Percentiles rank a stretch among this genome's conserved stretches.
Conservation (phyloP, 83 land plant genomes). For the Picea abies region DNA sequence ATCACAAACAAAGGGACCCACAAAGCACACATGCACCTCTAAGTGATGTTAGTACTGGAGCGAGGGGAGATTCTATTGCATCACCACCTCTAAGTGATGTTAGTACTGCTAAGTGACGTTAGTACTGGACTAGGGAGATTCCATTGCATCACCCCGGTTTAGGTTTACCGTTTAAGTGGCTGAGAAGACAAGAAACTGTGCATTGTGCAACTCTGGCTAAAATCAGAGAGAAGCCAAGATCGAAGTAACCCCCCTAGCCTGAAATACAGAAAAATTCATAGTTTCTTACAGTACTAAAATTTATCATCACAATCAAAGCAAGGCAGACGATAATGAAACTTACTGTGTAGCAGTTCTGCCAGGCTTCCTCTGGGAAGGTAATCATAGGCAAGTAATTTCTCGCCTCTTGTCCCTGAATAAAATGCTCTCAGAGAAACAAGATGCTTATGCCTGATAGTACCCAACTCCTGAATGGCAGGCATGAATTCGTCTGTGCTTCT, state of each 20-base stretch:
- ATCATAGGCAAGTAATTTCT: constrained; percentile 41
- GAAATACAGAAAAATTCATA: background rate
- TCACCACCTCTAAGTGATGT: too few relatives aligned
- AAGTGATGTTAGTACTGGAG: too few relatives aligned
- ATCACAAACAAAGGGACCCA: too few relatives aligned
- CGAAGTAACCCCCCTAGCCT: background rate
- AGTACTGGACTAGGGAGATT: too few relatives aligned
- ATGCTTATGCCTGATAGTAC: constrained; percentile 28
- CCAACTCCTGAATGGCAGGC: constrained; percentile 32
- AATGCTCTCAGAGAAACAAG: constrained; percentile 36
- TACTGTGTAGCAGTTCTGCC: constrained; percentile 38
- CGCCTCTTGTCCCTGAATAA: constrained; percentile 37
- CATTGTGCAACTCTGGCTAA: background rate
- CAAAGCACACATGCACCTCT: too few relatives aligned
- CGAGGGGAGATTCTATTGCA: too few relatives aligned
- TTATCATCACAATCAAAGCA: background rate
- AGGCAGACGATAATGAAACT: constrained; percentile 1
- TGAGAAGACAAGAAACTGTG: background rate
- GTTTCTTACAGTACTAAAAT: background rate
- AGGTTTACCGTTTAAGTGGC: background rate
- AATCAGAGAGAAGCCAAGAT: background rate
- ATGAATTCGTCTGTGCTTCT: constrained; percentile 25
- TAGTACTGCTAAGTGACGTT: too few relatives aligned
- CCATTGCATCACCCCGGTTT: too few relatives aligned
- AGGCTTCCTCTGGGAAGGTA: constrained; percentile 38